A percentile compares a stretch with the other conserved stretches of the same genome.
Conservation (phyloP, 2,329 filamentous ascomycete species). For the Verticillium nubilum region DNA sequence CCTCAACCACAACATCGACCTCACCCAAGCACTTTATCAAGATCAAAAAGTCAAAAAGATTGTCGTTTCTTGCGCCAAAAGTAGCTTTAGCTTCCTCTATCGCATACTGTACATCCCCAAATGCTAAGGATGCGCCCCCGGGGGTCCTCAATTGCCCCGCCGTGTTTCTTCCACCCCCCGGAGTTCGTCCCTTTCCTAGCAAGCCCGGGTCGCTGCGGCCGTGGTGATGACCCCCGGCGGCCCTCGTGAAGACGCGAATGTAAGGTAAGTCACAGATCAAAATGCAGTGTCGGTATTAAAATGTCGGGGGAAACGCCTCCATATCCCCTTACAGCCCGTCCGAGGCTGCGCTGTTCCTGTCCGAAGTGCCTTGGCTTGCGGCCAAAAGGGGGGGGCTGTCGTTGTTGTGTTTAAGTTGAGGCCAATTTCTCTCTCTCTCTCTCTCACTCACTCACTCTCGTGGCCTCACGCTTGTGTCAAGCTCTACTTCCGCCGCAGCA, state of each 20-base stretch:
- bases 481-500: not conserved
- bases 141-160: not conserved
- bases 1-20: too few relatives aligned
- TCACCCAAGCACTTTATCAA: too few relatives aligned
- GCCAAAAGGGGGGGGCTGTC: not conserved
- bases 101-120: conserved; percentile 2
- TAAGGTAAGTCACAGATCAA: conserved; percentile 1
- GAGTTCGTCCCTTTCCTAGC: not conserved
- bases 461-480: conserved; percentile 6
- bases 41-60: not conserved
- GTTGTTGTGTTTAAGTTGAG: not conserved
- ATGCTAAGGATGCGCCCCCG: conserved; percentile 1
- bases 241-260: not conserved
- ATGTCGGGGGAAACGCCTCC: not conserved
- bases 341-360: not conserved
- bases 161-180: not conserved
- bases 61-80: not conserved
- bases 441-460: not conserved
- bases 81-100: not conserved
- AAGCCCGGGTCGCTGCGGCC: not conserved
- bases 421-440: not conserved
- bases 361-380: not conserved
- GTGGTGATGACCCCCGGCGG: not conserved
- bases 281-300: not conserved
- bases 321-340: not conserved